phyloP scores from a whole-genome alignment of 306 rosid species.

The Cicer judaicum region DNA sequence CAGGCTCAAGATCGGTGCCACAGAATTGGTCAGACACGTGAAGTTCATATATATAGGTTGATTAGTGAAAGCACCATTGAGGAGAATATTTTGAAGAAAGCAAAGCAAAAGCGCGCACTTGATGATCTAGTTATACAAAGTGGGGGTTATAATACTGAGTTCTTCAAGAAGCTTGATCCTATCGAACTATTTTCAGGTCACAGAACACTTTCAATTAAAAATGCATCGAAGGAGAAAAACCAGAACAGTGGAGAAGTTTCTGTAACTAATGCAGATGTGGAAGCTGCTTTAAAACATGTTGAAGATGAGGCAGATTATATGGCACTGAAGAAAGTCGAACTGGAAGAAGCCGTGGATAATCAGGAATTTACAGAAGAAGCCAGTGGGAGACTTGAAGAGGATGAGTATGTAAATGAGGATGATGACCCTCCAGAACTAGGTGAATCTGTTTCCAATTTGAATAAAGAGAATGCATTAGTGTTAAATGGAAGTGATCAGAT shows the following conservation, averaged over 20 bases:
- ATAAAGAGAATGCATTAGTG: conserved; percentile 59
- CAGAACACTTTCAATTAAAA: conserved; percentile 66
- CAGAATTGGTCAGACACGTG: conserved; percentile 98
- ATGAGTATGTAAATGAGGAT: conserved; percentile 87
- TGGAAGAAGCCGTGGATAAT: conserved; percentile 96
- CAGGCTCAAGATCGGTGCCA: conserved; percentile 99
- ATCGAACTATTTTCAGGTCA: conserved; percentile 93
- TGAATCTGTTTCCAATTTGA: conserved; percentile 55
- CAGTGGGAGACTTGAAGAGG: conserved; percentile 92
- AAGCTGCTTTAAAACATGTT: conserved; percentile 86
- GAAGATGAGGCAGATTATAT: conserved; percentile 99
- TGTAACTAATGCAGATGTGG: conserved; percentile 83
- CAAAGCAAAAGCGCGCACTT: conserved; percentile 97
- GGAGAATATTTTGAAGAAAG: conserved; percentile 96
- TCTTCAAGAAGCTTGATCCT: conserved; percentile 98
- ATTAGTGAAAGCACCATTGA: conserved; percentile 97
- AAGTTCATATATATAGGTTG: conserved; percentile 92
- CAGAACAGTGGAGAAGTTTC: conserved; percentile 64
- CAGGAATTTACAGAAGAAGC: conserved; percentile 98
- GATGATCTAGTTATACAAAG: conserved; percentile 98
- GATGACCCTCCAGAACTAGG: conserved; percentile 75
- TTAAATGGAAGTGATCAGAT: conserved; percentile 51
- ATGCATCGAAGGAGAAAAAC: conserved; percentile 69
- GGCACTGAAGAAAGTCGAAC: conserved; percentile 95
- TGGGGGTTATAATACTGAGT: conserved; percentile 96